Conservation (phyloP, 176 grass and related monocot species). For the Dactylis glomerata region DNA sequence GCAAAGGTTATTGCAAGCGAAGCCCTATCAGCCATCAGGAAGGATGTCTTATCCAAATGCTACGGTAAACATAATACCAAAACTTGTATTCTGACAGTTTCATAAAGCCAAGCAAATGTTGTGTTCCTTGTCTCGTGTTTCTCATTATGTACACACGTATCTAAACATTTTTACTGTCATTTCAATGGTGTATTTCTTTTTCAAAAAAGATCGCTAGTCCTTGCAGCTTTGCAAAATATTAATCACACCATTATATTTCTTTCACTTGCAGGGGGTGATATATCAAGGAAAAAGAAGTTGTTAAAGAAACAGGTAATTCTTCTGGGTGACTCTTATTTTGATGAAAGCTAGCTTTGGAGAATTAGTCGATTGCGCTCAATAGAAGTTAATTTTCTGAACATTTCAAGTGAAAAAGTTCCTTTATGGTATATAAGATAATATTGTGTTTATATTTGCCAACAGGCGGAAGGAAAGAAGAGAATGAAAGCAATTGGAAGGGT, state of each 20-base stretch:
- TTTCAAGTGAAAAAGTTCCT: not conserved
- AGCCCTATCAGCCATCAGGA: constrained; percentile 88
- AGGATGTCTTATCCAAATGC: constrained; percentile 99
- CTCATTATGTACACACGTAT: not conserved
- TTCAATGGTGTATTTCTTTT: not conserved
- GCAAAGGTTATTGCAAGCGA: constrained; percentile 94
- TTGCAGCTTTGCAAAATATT: constrained; percentile 4
- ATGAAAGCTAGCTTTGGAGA: not conserved
- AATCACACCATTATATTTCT: constrained; percentile 16
- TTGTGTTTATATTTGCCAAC: constrained; percentile 28
- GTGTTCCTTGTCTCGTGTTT: not conserved
- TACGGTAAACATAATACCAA: constrained; percentile 62
- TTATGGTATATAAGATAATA: not conserved
- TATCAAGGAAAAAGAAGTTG: constrained; percentile 98
- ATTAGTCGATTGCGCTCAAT: not conserved
- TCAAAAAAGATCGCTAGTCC: not conserved
- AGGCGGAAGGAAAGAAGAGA: constrained; percentile 98
- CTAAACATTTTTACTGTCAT: not conserved
- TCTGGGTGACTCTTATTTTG: not conserved
- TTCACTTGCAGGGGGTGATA: constrained; percentile 77
- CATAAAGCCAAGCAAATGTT: constrained; percentile 9
- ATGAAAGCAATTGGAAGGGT: constrained; percentile 97
- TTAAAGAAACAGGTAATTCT: constrained; percentile 85
- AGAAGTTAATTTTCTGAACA: not conserved
- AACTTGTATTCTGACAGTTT: constrained; percentile 29